These are phyloP conservation scores for Salix arbutifolia DNA, from an alignment of 345 rosid species.

Conservation along the genomic window DNA sequence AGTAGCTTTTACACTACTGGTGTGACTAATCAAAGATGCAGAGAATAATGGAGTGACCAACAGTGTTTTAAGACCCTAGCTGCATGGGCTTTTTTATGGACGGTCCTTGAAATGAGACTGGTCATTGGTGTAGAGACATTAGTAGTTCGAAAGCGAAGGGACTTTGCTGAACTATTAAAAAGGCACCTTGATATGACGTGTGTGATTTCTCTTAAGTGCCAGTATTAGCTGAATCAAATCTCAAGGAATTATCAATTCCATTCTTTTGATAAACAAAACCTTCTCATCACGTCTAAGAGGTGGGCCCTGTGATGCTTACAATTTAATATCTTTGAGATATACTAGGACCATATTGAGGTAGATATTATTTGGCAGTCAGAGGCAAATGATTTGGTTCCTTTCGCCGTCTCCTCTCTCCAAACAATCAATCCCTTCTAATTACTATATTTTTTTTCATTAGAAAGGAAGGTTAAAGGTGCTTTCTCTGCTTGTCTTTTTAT, in stretches of 20 bases:
- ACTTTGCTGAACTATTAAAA: neutral
- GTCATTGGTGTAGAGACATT: neutral
- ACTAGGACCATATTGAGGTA: no score
- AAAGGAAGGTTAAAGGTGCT: neutral
- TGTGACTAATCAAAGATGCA: neutral
- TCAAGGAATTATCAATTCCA: neutral
- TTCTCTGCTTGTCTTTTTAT: neutral
- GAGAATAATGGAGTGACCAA: neutral
- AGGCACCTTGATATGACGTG: neutral
- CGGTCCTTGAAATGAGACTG: neutral
- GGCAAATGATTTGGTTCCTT: neutral
- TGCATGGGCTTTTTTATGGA: neutral
- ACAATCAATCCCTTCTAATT: neutral
- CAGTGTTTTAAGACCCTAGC: neutral
- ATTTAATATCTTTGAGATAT: no score
- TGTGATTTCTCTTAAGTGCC: neutral
- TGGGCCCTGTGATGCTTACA: no score
- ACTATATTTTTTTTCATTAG: neutral
- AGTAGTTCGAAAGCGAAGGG: neutral
- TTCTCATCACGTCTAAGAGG: no score
- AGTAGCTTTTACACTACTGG: neutral
- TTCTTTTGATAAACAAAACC: no score
- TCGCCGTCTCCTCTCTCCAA: neutral
- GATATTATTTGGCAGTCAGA: no score
- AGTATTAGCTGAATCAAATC: neutral